A percentile compares a stretch with the other conserved stretches of the same genome.
These are phyloP conservation scores for Hymenoscyphus linearis DNA, from an alignment of 2,329 filamentous ascomycete genomes.

Conservation along the genomic window DNA sequence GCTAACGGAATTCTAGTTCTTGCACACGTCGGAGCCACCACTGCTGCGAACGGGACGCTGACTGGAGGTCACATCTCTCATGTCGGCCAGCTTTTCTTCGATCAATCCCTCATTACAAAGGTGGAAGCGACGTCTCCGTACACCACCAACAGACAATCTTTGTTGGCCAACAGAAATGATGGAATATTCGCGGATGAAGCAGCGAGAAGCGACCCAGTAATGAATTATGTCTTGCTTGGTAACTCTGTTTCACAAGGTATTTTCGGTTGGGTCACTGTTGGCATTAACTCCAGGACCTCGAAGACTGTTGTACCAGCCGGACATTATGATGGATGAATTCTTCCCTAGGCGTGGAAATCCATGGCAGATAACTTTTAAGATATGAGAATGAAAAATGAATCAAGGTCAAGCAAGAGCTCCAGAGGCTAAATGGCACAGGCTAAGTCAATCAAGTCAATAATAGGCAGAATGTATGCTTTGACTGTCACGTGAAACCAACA, in stretches of 20 bases:
- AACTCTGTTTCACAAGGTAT: constrained; percentile 45
- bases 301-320: not conserved
- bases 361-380: too few relatives aligned
- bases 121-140: constrained; percentile 47
- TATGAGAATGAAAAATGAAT: too few relatives aligned
- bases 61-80: not conserved
- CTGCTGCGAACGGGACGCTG: constrained; percentile 19
- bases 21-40: constrained; percentile 35
- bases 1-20: constrained; percentile 30
- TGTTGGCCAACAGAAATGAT: constrained; percentile 46
- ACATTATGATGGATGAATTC: not conserved
- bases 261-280: constrained; percentile 50
- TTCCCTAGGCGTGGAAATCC: too few relatives aligned
- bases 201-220: constrained; percentile 43
- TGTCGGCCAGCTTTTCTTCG: constrained; percentile 56
- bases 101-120: constrained; percentile 48
- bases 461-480: too few relatives aligned
- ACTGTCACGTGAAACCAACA: too few relatives aligned
- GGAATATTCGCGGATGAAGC: constrained; percentile 41
- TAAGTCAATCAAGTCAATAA: too few relatives aligned
- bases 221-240: constrained; percentile 53
- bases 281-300: constrained; percentile 19
- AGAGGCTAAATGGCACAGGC: too few relatives aligned
- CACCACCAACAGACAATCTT: constrained; percentile 38
- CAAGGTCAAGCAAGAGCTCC: too few relatives aligned